Conservation (phyloP, 805 yeast genomes). For the Wickerhamomyces bovis region DNA sequence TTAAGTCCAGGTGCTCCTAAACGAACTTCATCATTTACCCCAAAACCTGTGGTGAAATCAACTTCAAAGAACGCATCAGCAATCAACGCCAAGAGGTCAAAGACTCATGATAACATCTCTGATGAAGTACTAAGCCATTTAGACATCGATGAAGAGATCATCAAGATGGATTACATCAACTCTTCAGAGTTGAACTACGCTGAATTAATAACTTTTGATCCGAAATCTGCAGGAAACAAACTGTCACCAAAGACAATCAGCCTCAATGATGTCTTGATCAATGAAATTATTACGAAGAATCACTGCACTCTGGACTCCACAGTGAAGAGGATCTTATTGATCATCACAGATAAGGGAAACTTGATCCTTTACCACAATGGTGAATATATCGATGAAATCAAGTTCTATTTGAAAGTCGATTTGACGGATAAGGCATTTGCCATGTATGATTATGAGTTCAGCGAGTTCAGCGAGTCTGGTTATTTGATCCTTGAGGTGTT, state of each 20-base stretch:
- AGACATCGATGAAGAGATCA: constrained; percentile 12
- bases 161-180: constrained; percentile 22
- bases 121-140: not conserved
- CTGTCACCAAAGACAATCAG: constrained; percentile 2
- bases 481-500: constrained; percentile 59
- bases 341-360: constrained; percentile 29
- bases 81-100: not conserved
- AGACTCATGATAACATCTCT: constrained; percentile 1
- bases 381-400: constrained; percentile 13
- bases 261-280: constrained; percentile 27
- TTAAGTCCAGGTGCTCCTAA: not conserved
- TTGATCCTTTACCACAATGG: constrained; percentile 24
- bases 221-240: constrained; percentile 1
- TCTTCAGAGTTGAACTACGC: constrained; percentile 15
- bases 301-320: constrained; percentile 13
- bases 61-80: not conserved
- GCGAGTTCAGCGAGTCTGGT: constrained; percentile 50
- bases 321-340: constrained; percentile 24
- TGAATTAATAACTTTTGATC: not conserved
- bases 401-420: constrained; percentile 31
- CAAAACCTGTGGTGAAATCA: not conserved
- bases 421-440: constrained; percentile 51
- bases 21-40: not conserved
- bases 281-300: constrained; percentile 26
- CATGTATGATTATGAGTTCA: constrained; percentile 78